phyloP scores from a whole-genome alignment of 2,329 filamentous ascomycete genomes.

The Aureobasidium pullulans region DNA sequence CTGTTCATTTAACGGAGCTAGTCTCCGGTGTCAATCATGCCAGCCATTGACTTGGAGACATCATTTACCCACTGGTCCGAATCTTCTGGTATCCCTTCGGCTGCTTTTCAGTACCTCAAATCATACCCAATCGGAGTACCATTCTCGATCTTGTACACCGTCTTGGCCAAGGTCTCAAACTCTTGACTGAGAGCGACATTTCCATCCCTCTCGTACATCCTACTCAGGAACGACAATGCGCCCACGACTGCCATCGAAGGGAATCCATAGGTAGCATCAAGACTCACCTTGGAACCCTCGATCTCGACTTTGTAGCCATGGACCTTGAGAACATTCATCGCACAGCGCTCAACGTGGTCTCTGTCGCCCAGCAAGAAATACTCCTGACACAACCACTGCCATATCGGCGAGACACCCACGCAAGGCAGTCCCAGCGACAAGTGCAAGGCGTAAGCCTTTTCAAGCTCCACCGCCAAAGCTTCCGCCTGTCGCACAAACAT shows the following conservation, averaged over 20 bases:
- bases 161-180: neutral
- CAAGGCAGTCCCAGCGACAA: neutral
- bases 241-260: slow-evolving; percentile 7
- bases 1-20: no score
- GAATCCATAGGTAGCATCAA: neutral
- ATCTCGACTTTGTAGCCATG: neutral
- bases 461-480: neutral
- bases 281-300: neutral
- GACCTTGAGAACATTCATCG: neutral
- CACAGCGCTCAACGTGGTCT: neutral
- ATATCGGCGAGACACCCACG: neutral
- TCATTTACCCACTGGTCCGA: no score
- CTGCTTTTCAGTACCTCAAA: neutral
- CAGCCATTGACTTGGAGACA: no score
- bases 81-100: neutral
- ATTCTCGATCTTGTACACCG: neutral
- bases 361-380: neutral
- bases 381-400: neutral
- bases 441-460: neutral
- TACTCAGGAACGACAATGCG: slow-evolving; percentile 17
- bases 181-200: neutral
- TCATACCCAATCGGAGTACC: neutral
- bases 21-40: neutral
- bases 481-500: neutral
- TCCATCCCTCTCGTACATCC: slow-evolving; percentile 16